These are phyloP conservation scores for Psilocybe cubensis DNA, from an alignment of 768 basidiomycete species.

Conservation along the genomic window DNA sequence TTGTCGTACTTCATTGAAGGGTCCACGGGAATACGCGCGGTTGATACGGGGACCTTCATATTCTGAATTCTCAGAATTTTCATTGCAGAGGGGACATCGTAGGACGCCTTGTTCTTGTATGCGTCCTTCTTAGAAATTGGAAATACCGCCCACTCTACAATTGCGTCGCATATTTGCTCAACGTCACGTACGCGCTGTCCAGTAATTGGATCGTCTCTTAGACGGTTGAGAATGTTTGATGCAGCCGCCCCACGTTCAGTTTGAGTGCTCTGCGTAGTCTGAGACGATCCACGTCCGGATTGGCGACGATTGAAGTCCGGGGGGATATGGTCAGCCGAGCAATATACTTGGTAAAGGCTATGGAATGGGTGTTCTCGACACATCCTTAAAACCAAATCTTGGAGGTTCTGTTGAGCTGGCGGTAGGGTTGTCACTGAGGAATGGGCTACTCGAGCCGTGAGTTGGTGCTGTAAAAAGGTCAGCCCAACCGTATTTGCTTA, in stretches of 20 bases:
- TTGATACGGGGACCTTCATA: constrained; percentile 84
- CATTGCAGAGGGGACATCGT: constrained; percentile 47
- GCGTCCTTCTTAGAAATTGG: constrained; percentile 44
- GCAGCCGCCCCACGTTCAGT: constrained; percentile 70
- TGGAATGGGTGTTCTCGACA: constrained; percentile 94
- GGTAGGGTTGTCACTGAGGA: constrained; percentile 29
- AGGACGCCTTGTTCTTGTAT: constrained; percentile 15
- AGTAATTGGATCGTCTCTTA: constrained; percentile 43
- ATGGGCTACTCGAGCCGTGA: constrained; percentile 83
- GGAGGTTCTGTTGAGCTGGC: constrained; percentile 61
- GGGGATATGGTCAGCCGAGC: constrained; percentile 46
- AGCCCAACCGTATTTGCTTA: no score
- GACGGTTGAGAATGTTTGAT: constrained; percentile 55
- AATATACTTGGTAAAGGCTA: constrained; percentile 87
- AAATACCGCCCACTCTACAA: constrained; percentile 73
- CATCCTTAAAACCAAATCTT: constrained; percentile 70
- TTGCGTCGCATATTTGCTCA: constrained; percentile 65
- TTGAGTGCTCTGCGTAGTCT: constrained; percentile 57
- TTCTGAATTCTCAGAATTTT: constrained; percentile 52
- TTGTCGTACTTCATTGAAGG: constrained; percentile 65
- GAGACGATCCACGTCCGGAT: constrained; percentile 47
- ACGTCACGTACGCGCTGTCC: constrained; percentile 51
- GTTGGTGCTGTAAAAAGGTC: constrained; percentile 63
- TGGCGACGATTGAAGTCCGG: constrained; percentile 38
- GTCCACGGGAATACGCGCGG: constrained; percentile 71